phyloP scores from a whole-genome alignment of 306 rosid species.

The Nissolia schottii region DNA sequence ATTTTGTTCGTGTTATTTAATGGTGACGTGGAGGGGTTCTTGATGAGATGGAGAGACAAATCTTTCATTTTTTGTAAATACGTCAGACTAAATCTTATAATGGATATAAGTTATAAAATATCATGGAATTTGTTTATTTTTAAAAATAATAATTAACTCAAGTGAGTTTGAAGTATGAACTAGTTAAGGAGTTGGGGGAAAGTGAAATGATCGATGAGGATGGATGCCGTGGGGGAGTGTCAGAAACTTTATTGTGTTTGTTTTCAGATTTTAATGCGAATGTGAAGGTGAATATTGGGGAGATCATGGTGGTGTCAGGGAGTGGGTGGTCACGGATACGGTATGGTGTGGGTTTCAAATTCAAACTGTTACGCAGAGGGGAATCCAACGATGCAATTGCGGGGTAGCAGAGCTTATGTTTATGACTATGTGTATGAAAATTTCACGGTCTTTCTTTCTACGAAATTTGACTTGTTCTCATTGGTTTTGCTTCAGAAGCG shows the following conservation, averaged over 20 bases:
- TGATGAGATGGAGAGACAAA: background rate
- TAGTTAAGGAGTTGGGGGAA: background rate
- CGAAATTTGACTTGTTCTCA: no score
- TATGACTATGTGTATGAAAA: background rate
- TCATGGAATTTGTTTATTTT: background rate
- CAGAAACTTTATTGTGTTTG: slow-evolving; percentile 15
- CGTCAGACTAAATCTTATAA: background rate
- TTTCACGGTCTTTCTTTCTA: background rate
- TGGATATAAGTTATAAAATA: background rate
- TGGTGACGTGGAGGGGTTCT: background rate
- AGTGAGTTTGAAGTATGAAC: background rate
- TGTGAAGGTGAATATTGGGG: background rate
- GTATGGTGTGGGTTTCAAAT: background rate
- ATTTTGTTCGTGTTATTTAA: background rate
- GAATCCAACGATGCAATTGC: background rate
- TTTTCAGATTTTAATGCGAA: background rate
- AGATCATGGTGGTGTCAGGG: slow-evolving; percentile 22
- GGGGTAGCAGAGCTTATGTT: background rate
- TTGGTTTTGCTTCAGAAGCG: no score
- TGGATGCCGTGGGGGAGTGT: slow-evolving; percentile 24
- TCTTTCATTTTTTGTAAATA: slow-evolving; percentile 2
- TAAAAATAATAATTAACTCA: background rate
- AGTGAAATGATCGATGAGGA: background rate
- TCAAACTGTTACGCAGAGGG: background rate
- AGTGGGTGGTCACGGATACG: slow-evolving; percentile 32